These are phyloP conservation scores for Madurella mycetomatis DNA, from an alignment of 2,329 filamentous ascomycete genomes.

Conservation along the genomic window DNA sequence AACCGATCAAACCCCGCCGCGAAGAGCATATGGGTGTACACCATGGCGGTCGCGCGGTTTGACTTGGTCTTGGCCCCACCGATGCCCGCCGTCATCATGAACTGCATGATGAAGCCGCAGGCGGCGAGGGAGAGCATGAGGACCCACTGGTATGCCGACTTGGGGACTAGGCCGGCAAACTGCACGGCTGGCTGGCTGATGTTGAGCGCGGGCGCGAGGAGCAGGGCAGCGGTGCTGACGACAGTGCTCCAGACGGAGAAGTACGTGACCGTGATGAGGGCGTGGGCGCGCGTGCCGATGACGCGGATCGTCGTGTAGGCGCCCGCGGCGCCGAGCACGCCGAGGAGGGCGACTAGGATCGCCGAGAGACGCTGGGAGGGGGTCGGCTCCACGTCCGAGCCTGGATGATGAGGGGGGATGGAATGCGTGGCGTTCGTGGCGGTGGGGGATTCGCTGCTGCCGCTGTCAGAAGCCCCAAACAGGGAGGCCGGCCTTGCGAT, in stretches of 20 bases:
- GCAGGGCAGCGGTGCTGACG: constrained; percentile 60
- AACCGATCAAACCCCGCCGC: constrained; percentile 49
- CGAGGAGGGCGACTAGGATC: constrained; percentile 67
- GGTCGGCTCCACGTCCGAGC: constrained; percentile 40
- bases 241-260: constrained; percentile 68
- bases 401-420: not conserved
- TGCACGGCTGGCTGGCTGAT: constrained; percentile 44
- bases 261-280: constrained; percentile 82
- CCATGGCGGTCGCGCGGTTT: constrained; percentile 54
- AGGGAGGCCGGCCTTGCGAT: constrained; percentile 65
- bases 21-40: constrained; percentile 56
- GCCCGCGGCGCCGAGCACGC: constrained; percentile 69
- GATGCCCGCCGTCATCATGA: constrained; percentile 73
- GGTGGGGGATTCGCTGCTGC: not conserved
- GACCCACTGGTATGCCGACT: constrained; percentile 53
- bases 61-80: constrained; percentile 65
- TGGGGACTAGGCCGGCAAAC: constrained; percentile 36
- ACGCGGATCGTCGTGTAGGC: constrained; percentile 73
- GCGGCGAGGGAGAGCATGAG: constrained; percentile 64
- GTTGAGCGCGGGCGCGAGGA: constrained; percentile 42
- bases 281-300: constrained; percentile 75
- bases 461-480: constrained; percentile 28
- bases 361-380: constrained; percentile 64
- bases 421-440: not conserved
- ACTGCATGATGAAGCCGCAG: constrained; percentile 81